A percentile compares a stretch with the other conserved stretches of the same genome.
Evolutionary conservation across 2,329 filamentous ascomycete genomes (phyloP).

Genomic region (Rhynchosporium graminicola): DNA sequence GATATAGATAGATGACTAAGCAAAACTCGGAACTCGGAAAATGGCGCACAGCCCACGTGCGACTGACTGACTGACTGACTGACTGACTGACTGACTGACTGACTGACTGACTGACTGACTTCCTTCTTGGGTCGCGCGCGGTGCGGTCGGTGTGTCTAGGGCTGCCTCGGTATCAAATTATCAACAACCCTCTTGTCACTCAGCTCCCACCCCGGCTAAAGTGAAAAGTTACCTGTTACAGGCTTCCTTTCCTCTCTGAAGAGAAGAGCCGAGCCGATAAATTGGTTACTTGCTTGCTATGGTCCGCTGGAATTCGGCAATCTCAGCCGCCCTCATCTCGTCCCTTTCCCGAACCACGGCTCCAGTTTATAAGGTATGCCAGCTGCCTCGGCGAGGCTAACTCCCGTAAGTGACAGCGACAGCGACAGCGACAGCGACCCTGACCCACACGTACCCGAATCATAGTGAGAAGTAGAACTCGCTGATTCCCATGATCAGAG

Average conservation of each 20-base stretch:
- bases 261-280: no score
- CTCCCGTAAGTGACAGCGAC: not conserved
- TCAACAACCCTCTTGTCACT: not conserved
- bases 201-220: not conserved
- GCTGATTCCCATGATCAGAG: not conserved
- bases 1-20: not conserved
- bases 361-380: not conserved
- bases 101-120: not conserved
- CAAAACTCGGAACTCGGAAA: not conserved
- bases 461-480: not conserved
- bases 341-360: not conserved
- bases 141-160: not conserved
- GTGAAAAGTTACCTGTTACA: not conserved
- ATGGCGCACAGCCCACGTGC: no score
- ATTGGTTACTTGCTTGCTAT: no score
- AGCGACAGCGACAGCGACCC: constrained; percentile 1
- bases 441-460: not conserved
- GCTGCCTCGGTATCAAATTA: not conserved
- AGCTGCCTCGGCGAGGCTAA: not conserved
- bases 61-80: no score
- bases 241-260: not conserved
- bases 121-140: not conserved
- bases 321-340: not conserved
- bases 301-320: not conserved
- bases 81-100: no score